phyloP scores from a whole-genome alignment of 768 basidiomycete species.

The Terana coerulea region DNA sequence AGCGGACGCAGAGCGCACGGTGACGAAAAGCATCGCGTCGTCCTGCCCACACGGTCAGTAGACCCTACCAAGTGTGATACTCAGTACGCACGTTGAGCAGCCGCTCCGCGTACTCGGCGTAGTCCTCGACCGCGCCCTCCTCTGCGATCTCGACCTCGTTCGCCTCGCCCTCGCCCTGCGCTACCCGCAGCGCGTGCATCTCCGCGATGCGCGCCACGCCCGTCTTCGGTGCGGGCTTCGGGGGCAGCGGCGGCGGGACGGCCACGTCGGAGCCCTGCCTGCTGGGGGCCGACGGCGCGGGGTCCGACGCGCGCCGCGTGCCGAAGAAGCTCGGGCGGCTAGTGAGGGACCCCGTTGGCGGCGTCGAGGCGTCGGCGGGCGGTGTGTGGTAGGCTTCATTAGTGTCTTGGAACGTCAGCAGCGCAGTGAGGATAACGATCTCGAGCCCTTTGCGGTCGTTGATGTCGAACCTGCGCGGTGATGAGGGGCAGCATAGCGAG shows the following conservation, averaged over 20 bases:
- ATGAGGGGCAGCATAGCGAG: not conserved
- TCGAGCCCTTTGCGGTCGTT: conserved; percentile 84
- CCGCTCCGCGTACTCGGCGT: conserved; percentile 61
- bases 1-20: conserved; percentile 59
- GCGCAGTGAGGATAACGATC: conserved; percentile 70
- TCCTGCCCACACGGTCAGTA: conserved; percentile 41
- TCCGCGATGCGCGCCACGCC: conserved; percentile 71
- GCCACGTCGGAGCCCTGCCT: conserved; percentile 13
- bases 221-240: conserved; percentile 54
- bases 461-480: conserved; percentile 64
- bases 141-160: conserved; percentile 72
- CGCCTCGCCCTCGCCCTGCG: conserved; percentile 47
- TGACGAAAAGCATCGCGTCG: conserved; percentile 77
- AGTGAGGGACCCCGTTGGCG: conserved; percentile 7
- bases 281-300: not conserved
- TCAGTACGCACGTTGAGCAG: conserved; percentile 51
- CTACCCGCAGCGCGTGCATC: conserved; percentile 49
- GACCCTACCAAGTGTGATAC: not conserved
- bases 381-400: conserved; percentile 50
- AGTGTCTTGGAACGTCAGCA: conserved; percentile 73
- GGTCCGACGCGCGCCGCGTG: conserved; percentile 3
- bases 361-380: conserved; percentile 4
- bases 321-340: conserved; percentile 8
- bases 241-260: conserved; percentile 30
- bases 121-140: conserved; percentile 62